Evolutionary conservation across 345 rosid genomes (phyloP), one percentile per base, ranked within the genome.

Genomic region (Heritiera littoralis): DNA sequence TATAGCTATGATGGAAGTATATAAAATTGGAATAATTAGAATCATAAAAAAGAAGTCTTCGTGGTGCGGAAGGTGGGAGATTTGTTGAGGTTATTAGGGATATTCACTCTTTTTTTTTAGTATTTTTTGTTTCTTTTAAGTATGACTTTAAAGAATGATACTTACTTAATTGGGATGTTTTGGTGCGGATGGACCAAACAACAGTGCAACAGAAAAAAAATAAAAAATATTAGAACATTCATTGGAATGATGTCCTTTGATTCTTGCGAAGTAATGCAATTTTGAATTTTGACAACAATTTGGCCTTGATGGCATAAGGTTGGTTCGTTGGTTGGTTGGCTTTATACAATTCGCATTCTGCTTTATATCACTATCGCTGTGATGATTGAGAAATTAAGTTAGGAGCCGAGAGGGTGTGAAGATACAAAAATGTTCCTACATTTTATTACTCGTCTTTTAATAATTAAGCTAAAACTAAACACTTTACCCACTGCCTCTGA

Each of bases 61-160:
- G 59, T 71, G 59, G 75, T 49, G 14, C 59, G 41, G 59, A 49
- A 49, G 59, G 75, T 49, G 3, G 59, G 75, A 71, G 75, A 71
- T 71, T 71, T 71, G 23, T 71, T 49, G 75, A 32, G 75, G 43
- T 14, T 71, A 49, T 71, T 70, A 70, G 58, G 7, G 40, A 52
- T 13, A 23, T 28, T 46, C 55, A 13, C 11, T 20, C 28, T 7
- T 59, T 20, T 41, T 41, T 41, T 41, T 41, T 41, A 41, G 4
- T 41, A 41, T 4, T 41, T 41, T 5, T 41, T 41, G 5, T 20
- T 28, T 48, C 11, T 58, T 58, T 8, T n/a, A n/a, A 64, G 45
- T 4, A 1, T 7, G 61, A 8, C 56, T 13, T 52, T 4, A 52
- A 52, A 52, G 40, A n/a, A 23, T 66, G 71, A 66, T 17, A 14